Percentiles rank a stretch among this genome's conserved stretches.
These are phyloP conservation scores for Syzygium jambos DNA, from an alignment of 345 rosid species.

Conservation along the genomic window DNA sequence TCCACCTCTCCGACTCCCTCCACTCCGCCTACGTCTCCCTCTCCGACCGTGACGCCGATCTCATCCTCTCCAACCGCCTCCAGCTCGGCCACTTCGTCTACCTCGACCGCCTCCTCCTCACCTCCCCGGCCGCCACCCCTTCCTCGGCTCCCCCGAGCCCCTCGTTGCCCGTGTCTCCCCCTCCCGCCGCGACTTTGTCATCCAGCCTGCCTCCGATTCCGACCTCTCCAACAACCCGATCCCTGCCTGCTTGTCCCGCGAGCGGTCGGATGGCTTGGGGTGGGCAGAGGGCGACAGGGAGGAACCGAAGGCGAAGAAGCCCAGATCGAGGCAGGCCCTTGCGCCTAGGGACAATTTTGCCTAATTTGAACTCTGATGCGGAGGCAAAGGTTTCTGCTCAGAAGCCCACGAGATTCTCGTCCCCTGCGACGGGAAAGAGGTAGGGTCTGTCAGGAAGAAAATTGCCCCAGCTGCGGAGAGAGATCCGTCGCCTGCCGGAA, in stretches of 20 bases:
- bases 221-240: not conserved
- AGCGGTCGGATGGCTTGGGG: not conserved
- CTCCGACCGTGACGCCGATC: too few species aligned
- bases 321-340: slow-evolving; percentile 39
- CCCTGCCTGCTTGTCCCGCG: not conserved
- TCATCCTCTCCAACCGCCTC: slow-evolving; percentile 81
- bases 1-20: too few species aligned
- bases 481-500: too few species aligned
- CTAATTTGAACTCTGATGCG: too few species aligned
- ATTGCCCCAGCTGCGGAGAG: too few species aligned
- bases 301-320: slow-evolving; percentile 16
- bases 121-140: slow-evolving; percentile 88
- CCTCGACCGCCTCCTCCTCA: slow-evolving; percentile 71
- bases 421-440: too few species aligned
- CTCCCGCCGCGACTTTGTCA: slow-evolving; percentile 63
- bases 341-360: slow-evolving; percentile 17
- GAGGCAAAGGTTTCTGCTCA: too few species aligned
- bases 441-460: too few species aligned
- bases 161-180: slow-evolving; percentile 68
- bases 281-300: not conserved
- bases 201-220: slow-evolving; percentile 55
- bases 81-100: slow-evolving; percentile 96
- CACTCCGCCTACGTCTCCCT: too few species aligned
- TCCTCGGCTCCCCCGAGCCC: slow-evolving; percentile 78
- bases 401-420: too few species aligned